Evolutionary conservation across 306 rosid species (phyloP), one percentile per base, ranked within the genome.

Genomic region (Sindora glabra): DNA sequence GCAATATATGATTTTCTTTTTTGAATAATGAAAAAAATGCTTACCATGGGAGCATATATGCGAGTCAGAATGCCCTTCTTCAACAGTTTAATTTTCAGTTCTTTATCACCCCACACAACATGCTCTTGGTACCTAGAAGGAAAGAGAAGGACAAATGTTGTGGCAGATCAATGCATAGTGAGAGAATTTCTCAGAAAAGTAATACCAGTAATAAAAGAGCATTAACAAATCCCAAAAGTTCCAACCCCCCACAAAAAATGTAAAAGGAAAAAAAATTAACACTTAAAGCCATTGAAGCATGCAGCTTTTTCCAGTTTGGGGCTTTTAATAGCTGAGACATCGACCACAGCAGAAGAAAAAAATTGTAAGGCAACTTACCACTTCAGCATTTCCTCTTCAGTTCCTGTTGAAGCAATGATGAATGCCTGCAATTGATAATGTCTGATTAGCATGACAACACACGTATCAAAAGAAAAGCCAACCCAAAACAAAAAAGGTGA

Each of bases 41-140:
- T 86, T 73, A 92, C 99, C 95, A 71, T 78, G 61, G 96, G 99
- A 74, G 89, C 67, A 51, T 78, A 81, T 70, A 92, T 74, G 77
- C 96, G 96, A 57, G 99, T 86, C 78, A 92, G 79, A 59, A 92
- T 62, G 33, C 96, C 96, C 77, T 92, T 92, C 64, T 87, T 89
- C 82, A 92, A 67, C 71, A 92, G 77, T 76, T 83, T 92, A 36
- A 86, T 18, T 75, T 73, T 92, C 24, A 82, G 14, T 23, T 92
- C 96, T 76, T 89, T 86, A 76, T 92, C 96, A 73, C 83, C 90
- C 99, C 99, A 89, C 67, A 92, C 96, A 29, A 92, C 74, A 73
- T 80, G 99, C 56, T 89, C 96, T 34, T 74, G 82, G 53, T 89
- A 89, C 99, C 99, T 89, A 48, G 65, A 56, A 59, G 30, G 55